Conservation (phyloP, 2,329 filamentous ascomycete genomes). For the Diaporthe vaccinii region DNA sequence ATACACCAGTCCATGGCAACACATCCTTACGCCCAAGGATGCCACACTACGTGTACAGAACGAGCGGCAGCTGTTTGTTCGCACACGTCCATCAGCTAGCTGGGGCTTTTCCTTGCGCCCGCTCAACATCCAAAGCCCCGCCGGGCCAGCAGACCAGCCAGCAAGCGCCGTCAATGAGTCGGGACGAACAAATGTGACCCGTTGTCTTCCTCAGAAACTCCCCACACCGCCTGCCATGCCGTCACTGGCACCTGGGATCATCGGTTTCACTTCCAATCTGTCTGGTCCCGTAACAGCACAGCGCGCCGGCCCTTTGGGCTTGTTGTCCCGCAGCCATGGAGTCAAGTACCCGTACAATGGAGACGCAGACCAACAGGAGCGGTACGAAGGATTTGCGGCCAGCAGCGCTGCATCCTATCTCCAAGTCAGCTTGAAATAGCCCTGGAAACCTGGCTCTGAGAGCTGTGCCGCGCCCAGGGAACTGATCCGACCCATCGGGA, state of each 20-base stretch:
- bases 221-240: slow-evolving; percentile 25
- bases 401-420: slow-evolving; percentile 20
- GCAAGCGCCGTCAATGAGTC: slow-evolving; percentile 22
- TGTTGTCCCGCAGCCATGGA: neutral
- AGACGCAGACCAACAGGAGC: neutral
- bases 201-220: neutral
- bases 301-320: neutral
- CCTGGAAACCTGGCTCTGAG: neutral
- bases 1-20: neutral
- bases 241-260: slow-evolving; percentile 7
- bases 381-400: slow-evolving; percentile 25
- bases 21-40: slow-evolving; percentile 20
- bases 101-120: neutral
- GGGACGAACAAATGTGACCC: slow-evolving; percentile 17
- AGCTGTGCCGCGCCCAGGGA: slow-evolving; percentile 14
- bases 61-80: slow-evolving; percentile 15
- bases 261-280: slow-evolving; percentile 12
- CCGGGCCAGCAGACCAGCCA: neutral
- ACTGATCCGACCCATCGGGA: slow-evolving; percentile 19
- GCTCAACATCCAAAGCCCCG: slow-evolving; percentile 1
- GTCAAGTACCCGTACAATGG: neutral
- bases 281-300: slow-evolving; percentile 12
- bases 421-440: slow-evolving; percentile 2
- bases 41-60: neutral
- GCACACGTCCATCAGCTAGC: slow-evolving; percentile 9